Evolutionary conservation across 2,329 filamentous ascomycete species (phyloP).

Genomic region (Exophiala aquamarina): DNA sequence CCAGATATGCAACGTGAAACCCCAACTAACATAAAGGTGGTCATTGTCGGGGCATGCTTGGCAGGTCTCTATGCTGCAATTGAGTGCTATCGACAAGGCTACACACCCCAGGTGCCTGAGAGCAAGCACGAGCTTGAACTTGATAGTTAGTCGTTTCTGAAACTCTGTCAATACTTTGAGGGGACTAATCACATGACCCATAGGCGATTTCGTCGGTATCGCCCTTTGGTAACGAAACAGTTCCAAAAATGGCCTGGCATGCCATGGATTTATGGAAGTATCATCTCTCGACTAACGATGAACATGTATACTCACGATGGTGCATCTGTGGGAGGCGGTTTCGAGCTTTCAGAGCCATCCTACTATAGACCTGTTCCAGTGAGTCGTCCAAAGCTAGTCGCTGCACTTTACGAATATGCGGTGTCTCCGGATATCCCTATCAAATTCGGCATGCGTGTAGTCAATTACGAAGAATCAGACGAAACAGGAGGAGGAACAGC

Average conservation of each 20-base stretch:
- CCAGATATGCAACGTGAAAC: conserved; percentile 6
- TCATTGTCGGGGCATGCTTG: conserved; percentile 2
- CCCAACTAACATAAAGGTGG: background rate
- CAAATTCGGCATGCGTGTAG: background rate
- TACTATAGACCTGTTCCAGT: conserved; percentile 1
- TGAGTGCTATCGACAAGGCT: conserved; percentile 5
- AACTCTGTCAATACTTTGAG: too few species aligned
- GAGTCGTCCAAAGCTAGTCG: background rate
- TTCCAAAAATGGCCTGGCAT: conserved; percentile 8
- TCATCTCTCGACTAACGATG: conserved; percentile 1
- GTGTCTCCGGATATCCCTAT: background rate
- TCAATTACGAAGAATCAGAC: background rate
- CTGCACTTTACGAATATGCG: background rate
- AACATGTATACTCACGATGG: background rate
- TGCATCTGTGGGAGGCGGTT: background rate
- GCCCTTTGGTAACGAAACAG: background rate
- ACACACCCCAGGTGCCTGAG: conserved; percentile 1
- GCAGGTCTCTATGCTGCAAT: conserved; percentile 1
- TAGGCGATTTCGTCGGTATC: conserved; percentile 6
- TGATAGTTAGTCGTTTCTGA: too few species aligned
- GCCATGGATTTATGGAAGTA: background rate
- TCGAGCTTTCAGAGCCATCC: conserved; percentile 1
- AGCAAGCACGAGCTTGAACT: background rate
- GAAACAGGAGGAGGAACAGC: background rate
- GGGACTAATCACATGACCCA: background rate